Percentiles rank a stretch among this genome's conserved stretches.
Evolutionary conservation across 345 rosid species (phyloP).

Genomic region (Aegle marmelos): DNA sequence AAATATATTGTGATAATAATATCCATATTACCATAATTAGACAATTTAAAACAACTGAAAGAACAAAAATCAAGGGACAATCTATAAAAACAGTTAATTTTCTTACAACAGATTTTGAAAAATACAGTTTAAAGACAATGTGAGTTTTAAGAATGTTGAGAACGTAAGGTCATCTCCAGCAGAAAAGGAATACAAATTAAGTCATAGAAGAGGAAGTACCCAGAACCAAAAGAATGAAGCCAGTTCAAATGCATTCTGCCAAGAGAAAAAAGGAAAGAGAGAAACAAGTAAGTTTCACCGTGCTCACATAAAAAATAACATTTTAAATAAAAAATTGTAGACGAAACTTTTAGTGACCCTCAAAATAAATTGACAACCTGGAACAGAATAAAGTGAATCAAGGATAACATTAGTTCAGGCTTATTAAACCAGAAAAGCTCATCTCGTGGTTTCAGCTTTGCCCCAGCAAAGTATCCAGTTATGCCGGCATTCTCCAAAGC

Average conservation of each 20-base stretch:
- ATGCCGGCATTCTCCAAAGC: constrained; percentile 69
- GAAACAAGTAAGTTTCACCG: constrained; percentile 22
- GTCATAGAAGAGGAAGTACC: constrained; percentile 50
- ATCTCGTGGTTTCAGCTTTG: constrained; percentile 74
- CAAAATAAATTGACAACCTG: constrained; percentile 48
- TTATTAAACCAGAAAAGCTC: constrained; percentile 97
- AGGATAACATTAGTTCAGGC: constrained; percentile 69
- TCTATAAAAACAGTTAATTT: neutral
- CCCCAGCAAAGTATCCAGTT: constrained; percentile 43
- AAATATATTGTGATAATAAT: neutral
- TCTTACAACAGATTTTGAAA: neutral
- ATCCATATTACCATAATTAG: neutral
- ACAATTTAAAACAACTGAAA: neutral
- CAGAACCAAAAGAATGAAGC: constrained; percentile 98
- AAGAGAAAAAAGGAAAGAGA: constrained; percentile 12
- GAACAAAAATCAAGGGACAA: constrained; percentile 4
- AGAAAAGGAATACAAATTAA: constrained; percentile 13
- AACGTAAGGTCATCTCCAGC: neutral
- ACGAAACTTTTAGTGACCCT: constrained; percentile 1
- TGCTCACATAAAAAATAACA: neutral
- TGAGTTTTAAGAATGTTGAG: neutral
- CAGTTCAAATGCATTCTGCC: constrained; percentile 91
- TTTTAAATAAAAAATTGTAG: neutral
- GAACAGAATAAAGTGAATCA: constrained; percentile 89
- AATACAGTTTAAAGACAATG: neutral